These are phyloP conservation scores for Paracorniculantispora psalliotae DNA, from an alignment of 2,329 filamentous ascomycete genomes.

Conservation along the genomic window DNA sequence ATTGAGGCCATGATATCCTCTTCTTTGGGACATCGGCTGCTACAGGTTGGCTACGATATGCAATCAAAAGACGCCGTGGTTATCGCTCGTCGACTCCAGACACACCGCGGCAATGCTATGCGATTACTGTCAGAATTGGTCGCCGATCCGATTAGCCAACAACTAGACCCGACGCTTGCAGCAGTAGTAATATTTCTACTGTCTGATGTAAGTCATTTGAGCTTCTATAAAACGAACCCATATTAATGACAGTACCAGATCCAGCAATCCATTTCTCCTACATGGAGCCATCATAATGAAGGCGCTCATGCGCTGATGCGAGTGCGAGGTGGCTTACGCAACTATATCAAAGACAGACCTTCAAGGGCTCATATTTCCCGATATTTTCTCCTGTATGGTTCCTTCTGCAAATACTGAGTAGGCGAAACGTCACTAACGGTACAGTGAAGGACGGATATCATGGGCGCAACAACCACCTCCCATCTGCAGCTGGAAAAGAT, in stretches of 20 bases:
- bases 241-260: slow-evolving; percentile 4
- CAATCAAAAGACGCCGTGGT: slow-evolving; percentile 7
- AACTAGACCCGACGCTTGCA: background rate
- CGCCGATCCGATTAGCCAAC: background rate
- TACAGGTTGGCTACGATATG: slow-evolving; percentile 8
- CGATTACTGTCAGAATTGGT: slow-evolving; percentile 14
- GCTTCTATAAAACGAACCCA: background rate
- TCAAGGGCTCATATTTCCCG: slow-evolving; percentile 10
- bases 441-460: slow-evolving; percentile 14
- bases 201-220: slow-evolving; percentile 15
- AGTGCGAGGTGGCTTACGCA: slow-evolving; percentile 14
- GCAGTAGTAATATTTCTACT: slow-evolving; percentile 17
- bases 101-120: slow-evolving; percentile 18
- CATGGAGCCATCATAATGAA: slow-evolving; percentile 17
- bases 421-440: background rate
- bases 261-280: slow-evolving; percentile 16
- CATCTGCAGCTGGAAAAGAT: background rate
- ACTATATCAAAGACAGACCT: background rate
- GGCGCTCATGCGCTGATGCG: slow-evolving; percentile 16
- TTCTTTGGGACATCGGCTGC: slow-evolving; percentile 17
- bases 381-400: slow-evolving; percentile 16
- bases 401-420: background rate
- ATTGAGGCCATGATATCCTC: slow-evolving; percentile 16
- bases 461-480: slow-evolving; percentile 16
- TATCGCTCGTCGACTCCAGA: slow-evolving; percentile 14